A percentile compares a stretch with the other conserved stretches of the same genome.
These are phyloP conservation scores for Nepenthes gracilis DNA, from an alignment of 148 eudicot genomes.

Conservation along the genomic window DNA sequence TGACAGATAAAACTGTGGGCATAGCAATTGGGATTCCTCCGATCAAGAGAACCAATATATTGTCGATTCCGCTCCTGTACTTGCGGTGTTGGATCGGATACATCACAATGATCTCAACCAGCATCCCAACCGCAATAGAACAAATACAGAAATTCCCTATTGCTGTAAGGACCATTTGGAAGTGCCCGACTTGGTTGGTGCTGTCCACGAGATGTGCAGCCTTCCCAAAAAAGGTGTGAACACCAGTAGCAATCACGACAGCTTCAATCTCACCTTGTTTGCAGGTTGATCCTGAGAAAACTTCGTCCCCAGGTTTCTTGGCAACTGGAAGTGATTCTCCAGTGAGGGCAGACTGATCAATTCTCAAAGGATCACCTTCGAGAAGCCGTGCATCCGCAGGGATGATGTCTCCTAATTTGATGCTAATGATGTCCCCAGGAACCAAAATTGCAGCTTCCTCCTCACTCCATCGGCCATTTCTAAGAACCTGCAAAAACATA, in stretches of 20 bases:
- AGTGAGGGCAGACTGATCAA: slow-evolving; percentile 93
- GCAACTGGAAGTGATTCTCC: slow-evolving; percentile 97
- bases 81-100: slow-evolving; percentile 81
- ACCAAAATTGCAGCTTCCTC: slow-evolving; percentile 78
- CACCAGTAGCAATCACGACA: slow-evolving; percentile 96
- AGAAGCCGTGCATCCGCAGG: slow-evolving; percentile 98
- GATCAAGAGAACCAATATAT: slow-evolving; percentile 81
- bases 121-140: slow-evolving; percentile 84
- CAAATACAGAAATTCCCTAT: slow-evolving; percentile 91
- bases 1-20: slow-evolving; percentile 95
- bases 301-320: slow-evolving; percentile 67
- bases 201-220: slow-evolving; percentile 98
- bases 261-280: slow-evolving; percentile 95
- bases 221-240: slow-evolving; percentile 96
- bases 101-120: slow-evolving; percentile 78
- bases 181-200: slow-evolving; percentile 97
- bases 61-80: slow-evolving; percentile 81
- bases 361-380: slow-evolving; percentile 88
- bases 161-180: slow-evolving; percentile 89
- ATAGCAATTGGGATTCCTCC: slow-evolving; percentile 99
- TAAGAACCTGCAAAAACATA: slow-evolving; percentile 38
- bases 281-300: slow-evolving; percentile 97
- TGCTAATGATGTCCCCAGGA: slow-evolving; percentile 92
- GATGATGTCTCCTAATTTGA: slow-evolving; percentile 80
- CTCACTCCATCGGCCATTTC: slow-evolving; percentile 85